Evolutionary conservation across 768 basidiomycete genomes (phyloP).

Genomic region (Postia placenta): DNA sequence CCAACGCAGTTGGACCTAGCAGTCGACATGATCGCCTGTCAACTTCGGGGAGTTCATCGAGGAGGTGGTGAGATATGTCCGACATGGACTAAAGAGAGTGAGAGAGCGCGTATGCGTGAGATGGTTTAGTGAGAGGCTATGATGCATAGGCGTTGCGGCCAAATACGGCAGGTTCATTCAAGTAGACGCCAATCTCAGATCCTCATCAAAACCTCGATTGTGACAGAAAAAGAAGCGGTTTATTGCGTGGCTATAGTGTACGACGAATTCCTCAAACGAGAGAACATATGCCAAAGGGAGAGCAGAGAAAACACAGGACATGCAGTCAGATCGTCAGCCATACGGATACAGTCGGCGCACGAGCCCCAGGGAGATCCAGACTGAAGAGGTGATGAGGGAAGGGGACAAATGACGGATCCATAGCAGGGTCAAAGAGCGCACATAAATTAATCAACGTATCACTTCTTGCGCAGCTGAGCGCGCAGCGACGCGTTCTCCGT

Average conservation of each 20-base stretch:
- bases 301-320: not conserved
- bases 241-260: too few relatives aligned
- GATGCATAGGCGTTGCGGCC: too few relatives aligned
- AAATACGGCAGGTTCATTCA: too few relatives aligned
- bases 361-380: not conserved
- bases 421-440: too few relatives aligned
- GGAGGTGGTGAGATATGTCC: slow-evolving; percentile 10
- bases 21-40: slow-evolving; percentile 39
- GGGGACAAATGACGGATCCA: not conserved
- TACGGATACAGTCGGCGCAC: slow-evolving; percentile 17
- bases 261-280: too few relatives aligned
- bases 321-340: slow-evolving; percentile 8
- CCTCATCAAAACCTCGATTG: too few relatives aligned
- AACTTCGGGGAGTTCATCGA: slow-evolving; percentile 31
- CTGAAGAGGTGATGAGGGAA: not conserved
- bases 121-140: slow-evolving; percentile 7
- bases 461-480: slow-evolving; percentile 52
- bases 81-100: not conserved
- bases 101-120: not conserved
- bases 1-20: slow-evolving; percentile 42
- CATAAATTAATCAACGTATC: too few relatives aligned
- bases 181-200: too few relatives aligned
- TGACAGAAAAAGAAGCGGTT: too few relatives aligned
- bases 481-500: slow-evolving; percentile 69
- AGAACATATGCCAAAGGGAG: too few relatives aligned